Percentiles rank a stretch among this genome's conserved stretches.
phyloP scores from a whole-genome alignment of 2,329 filamentous ascomycete genomes.

The Arthrobotrys sphaeroides region DNA sequence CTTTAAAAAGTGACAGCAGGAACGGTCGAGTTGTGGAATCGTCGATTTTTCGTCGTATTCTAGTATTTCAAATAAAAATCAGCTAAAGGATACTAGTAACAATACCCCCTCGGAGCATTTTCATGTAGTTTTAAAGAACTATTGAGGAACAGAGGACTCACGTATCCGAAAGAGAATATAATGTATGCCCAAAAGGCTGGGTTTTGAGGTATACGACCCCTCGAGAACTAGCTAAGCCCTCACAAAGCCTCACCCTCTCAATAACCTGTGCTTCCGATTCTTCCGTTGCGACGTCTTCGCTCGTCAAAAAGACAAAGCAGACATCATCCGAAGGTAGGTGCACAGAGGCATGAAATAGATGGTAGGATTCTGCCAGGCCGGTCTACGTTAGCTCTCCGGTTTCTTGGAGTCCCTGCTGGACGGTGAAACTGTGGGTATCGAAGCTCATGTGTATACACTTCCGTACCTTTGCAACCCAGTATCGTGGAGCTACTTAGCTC shows the following conservation, averaged over 20 bases:
- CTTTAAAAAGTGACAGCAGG: constrained; percentile 15
- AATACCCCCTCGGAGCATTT: too few species aligned
- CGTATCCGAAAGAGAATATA: neutral
- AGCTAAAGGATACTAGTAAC: too few species aligned
- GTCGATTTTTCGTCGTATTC: neutral
- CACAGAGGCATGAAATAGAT: constrained; percentile 31
- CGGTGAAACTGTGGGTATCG: too few species aligned
- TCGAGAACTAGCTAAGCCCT: constrained; percentile 11
- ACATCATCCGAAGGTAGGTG: constrained; percentile 29
- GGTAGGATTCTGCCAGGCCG: constrained; percentile 22
- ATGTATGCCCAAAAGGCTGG: neutral
- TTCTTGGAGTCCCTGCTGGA: too few species aligned
- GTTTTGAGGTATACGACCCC: constrained; percentile 24
- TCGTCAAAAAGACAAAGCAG: constrained; percentile 37
- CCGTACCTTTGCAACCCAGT: constrained; percentile 36
- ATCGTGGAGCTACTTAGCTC: constrained; percentile 17
- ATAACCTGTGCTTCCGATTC: constrained; percentile 10
- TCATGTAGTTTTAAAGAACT: neutral
- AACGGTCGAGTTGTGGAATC: constrained; percentile 9
- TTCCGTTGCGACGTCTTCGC: constrained; percentile 19
- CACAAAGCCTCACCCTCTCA: constrained; percentile 16
- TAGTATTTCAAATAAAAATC: neutral
- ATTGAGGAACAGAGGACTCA: neutral
- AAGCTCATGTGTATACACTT: too few species aligned
- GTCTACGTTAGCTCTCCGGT: too few species aligned